A percentile compares a stretch with the other conserved stretches of the same genome.
Evolutionary conservation across 768 basidiomycete genomes (phyloP).

Genomic region (Zangia roseola): DNA sequence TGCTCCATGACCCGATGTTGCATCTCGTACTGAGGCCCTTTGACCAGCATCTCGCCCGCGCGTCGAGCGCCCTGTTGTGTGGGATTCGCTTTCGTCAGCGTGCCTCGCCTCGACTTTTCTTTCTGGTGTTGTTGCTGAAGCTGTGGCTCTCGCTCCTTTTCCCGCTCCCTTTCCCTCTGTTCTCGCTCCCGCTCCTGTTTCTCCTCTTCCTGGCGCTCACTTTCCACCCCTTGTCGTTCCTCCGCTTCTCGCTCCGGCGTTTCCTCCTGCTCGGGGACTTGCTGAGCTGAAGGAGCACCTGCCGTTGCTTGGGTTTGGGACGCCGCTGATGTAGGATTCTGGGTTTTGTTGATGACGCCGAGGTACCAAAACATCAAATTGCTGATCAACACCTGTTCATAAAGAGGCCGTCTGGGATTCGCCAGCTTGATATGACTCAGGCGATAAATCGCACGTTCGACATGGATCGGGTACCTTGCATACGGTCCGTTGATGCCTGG

Average conservation of each 20-base stretch:
- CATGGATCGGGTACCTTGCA: slow-evolving; percentile 95
- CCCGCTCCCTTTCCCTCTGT: slow-evolving; percentile 35
- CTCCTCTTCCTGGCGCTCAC: slow-evolving; percentile 47
- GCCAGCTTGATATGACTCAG: slow-evolving; percentile 98
- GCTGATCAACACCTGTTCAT: slow-evolving; percentile 93
- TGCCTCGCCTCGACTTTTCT: slow-evolving; percentile 42
- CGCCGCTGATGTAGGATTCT: slow-evolving; percentile 42
- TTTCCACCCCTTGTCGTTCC: slow-evolving; percentile 43
- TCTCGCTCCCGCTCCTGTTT: slow-evolving; percentile 57
- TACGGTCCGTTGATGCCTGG: slow-evolving; percentile 41
- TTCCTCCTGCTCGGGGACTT: slow-evolving; percentile 34
- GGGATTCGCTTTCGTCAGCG: slow-evolving; percentile 65
- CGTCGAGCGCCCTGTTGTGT: slow-evolving; percentile 51
- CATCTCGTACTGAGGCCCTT: slow-evolving; percentile 90
- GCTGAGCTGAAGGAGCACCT: slow-evolving; percentile 24
- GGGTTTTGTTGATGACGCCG: slow-evolving; percentile 93
- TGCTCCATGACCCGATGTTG: slow-evolving; percentile 93
- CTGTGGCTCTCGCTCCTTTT: slow-evolving; percentile 31
- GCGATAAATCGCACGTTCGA: slow-evolving; percentile 96
- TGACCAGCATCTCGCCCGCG: slow-evolving; percentile 82
- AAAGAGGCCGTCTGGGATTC: slow-evolving; percentile 92
- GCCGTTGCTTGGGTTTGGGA: slow-evolving; percentile 31
- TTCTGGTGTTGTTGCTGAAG: slow-evolving; percentile 39
- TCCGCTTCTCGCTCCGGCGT: slow-evolving; percentile 40
- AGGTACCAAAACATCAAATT: slow-evolving; percentile 99